phyloP scores from a whole-genome alignment of 2,329 filamentous ascomycete species.

The Pezicula rhizophila region DNA sequence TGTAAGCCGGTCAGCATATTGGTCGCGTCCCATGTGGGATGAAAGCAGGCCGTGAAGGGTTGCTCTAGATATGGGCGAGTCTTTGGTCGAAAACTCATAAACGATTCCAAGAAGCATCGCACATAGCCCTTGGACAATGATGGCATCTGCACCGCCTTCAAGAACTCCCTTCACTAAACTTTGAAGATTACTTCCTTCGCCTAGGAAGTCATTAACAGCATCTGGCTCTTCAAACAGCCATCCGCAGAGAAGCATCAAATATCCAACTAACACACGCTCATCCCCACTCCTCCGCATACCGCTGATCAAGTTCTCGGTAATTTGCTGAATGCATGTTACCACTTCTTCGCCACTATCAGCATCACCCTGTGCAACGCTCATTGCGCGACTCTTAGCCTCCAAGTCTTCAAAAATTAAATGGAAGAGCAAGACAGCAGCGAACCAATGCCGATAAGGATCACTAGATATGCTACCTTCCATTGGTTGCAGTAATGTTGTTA shows the following conservation, averaged over 20 bases:
- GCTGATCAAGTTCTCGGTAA: constrained; percentile 79
- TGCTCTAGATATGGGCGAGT: constrained; percentile 79
- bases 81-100: constrained; percentile 97
- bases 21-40: constrained; percentile 74
- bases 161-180: constrained; percentile 69
- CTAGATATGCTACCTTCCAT: constrained; percentile 52
- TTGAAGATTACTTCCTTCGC: constrained; percentile 88
- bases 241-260: constrained; percentile 79
- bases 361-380: constrained; percentile 83
- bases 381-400: constrained; percentile 71
- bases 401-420: constrained; percentile 78
- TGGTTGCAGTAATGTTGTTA: constrained; percentile 73
- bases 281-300: constrained; percentile 73
- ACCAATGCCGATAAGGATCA: constrained; percentile 86
- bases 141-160: constrained; percentile 51
- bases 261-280: constrained; percentile 72
- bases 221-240: constrained; percentile 92
- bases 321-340: constrained; percentile 84
- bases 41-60: constrained; percentile 75
- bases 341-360: constrained; percentile 87
- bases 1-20: constrained; percentile 76
- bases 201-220: constrained; percentile 86
- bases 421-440: constrained; percentile 79
- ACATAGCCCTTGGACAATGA: constrained; percentile 74
- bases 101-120: constrained; percentile 79